These are phyloP conservation scores for Wallacemonas collosoma DNA, from an alignment of 208 protist species.

Conservation along the genomic window DNA sequence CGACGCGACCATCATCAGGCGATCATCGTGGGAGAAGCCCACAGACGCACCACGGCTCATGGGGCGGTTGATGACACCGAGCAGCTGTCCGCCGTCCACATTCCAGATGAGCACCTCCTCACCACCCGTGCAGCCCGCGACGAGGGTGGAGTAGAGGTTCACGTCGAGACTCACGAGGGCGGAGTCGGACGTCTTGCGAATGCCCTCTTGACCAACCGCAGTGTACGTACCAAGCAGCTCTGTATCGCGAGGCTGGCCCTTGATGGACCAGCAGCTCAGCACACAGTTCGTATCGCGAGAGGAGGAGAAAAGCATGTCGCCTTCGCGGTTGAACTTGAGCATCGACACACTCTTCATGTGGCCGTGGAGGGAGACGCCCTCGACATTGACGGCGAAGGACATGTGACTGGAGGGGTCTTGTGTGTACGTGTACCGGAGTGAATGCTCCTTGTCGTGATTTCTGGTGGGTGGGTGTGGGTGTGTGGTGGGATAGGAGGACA, in stretches of 20 bases:
- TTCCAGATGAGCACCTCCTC: conserved; percentile 87
- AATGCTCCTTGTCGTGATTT: background rate
- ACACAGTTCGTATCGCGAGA: conserved; percentile 92
- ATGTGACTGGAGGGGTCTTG: background rate
- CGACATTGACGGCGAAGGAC: conserved; percentile 40
- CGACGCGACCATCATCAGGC: conserved; percentile 89
- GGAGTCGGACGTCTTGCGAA: conserved; percentile 52
- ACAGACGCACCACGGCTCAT: conserved; percentile 73
- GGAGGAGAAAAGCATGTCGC: conserved; percentile 97
- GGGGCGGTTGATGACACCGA: conserved; percentile 70
- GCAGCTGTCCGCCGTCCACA: conserved; percentile 90
- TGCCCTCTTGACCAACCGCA: conserved; percentile 60
- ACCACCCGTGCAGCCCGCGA: conserved; percentile 81
- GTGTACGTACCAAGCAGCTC: conserved; percentile 97
- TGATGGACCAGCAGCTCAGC: conserved; percentile 91
- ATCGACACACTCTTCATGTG: conserved; percentile 92
- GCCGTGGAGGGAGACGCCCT: conserved; percentile 81
- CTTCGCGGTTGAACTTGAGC: conserved; percentile 98
- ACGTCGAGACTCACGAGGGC: conserved; percentile 95
- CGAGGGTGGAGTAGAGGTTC: conserved; percentile 84
- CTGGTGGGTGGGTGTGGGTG: background rate
- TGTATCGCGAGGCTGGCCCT: conserved; percentile 71
- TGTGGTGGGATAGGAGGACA: too few species aligned
- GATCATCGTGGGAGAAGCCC: conserved; percentile 92
- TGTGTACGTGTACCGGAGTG: background rate